Conservation (phyloP, 371 early-diverging fungal genomes). For the Apophysomyces elegans region DNA sequence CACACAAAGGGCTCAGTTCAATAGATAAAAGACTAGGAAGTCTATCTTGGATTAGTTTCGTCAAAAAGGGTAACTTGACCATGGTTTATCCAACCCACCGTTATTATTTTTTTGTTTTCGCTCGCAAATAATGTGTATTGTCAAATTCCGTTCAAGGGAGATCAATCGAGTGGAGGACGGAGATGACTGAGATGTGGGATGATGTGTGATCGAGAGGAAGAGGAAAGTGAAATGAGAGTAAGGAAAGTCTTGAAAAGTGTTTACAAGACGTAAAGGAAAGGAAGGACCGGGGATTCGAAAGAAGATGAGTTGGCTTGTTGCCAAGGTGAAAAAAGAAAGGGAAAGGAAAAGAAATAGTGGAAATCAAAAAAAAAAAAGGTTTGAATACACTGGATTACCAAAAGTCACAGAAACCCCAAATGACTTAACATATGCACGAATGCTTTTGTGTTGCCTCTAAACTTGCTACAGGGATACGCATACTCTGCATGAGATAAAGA, state of each 20-base stretch:
- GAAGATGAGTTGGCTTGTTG: slow-evolving; percentile 8
- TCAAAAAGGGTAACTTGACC: not conserved
- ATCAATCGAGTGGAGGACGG: not conserved
- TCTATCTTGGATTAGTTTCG: not conserved
- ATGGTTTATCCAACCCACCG: not conserved
- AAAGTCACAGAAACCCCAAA: too few species aligned
- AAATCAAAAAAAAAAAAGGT: not conserved
- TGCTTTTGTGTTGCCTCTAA: too few species aligned
- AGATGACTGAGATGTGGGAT: slow-evolving; percentile 3
- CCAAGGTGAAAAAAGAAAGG: slow-evolving; percentile 3
- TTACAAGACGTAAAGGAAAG: slow-evolving; percentile 6
- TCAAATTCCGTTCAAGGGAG: not conserved
- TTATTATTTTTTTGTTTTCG: not conserved
- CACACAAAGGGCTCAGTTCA: slow-evolving; percentile 8
- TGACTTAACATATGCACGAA: too few species aligned
- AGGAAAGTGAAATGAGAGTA: slow-evolving; percentile 3
- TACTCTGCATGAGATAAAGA: too few species aligned
- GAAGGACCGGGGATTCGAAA: not conserved
- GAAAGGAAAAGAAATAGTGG: not conserved
- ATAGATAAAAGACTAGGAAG: not conserved
- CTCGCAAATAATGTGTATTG: not conserved
- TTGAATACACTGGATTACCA: too few species aligned
- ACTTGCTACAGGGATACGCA: too few species aligned
- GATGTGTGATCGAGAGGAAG: not conserved
- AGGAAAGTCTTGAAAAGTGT: not conserved